phyloP scores from a whole-genome alignment of 768 basidiomycete genomes.

The Lactifluus echinatus region DNA sequence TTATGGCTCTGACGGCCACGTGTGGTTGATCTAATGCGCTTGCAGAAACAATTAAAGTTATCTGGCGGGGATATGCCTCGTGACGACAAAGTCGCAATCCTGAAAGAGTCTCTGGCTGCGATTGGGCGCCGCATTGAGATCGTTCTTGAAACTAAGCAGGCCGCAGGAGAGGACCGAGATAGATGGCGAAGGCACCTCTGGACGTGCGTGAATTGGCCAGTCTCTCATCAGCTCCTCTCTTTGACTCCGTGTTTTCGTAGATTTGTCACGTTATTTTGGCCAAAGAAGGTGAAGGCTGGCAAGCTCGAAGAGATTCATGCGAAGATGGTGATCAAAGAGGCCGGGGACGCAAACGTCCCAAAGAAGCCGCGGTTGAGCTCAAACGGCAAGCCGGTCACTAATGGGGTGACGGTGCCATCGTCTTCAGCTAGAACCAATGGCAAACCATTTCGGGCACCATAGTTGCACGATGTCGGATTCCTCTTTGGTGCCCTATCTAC shows the following conservation, averaged over 20 bases:
- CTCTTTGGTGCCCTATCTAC: neutral
- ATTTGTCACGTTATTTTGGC: conserved; percentile 96
- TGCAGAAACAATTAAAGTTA: conserved; percentile 87
- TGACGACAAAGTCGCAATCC: conserved; percentile 91
- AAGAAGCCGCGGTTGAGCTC: conserved; percentile 55
- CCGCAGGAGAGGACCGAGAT: conserved; percentile 72
- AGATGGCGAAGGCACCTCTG: conserved; percentile 93
- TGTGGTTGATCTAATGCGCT: conserved; percentile 3
- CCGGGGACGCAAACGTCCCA: conserved; percentile 38
- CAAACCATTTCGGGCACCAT: conserved; percentile 47
- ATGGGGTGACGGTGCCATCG: conserved; percentile 36
- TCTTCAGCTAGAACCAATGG: conserved; percentile 47
- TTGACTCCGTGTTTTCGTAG: conserved; percentile 32
- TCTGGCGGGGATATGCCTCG: conserved; percentile 89
- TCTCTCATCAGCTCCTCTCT: neutral
- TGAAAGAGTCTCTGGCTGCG: conserved; percentile 91
- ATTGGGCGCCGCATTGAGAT: conserved; percentile 88
- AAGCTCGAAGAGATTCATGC: conserved; percentile 94
- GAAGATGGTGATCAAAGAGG: conserved; percentile 90
- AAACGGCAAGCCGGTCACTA: conserved; percentile 33
- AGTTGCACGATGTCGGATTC: neutral
- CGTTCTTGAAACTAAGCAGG: conserved; percentile 67
- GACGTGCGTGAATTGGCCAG: conserved; percentile 57
- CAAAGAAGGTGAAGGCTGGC: conserved; percentile 88
- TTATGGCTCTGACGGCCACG: neutral